A percentile compares a stretch with the other conserved stretches of the same genome.
phyloP scores from a whole-genome alignment of 257 asterid species.

The Lantana camara region DNA sequence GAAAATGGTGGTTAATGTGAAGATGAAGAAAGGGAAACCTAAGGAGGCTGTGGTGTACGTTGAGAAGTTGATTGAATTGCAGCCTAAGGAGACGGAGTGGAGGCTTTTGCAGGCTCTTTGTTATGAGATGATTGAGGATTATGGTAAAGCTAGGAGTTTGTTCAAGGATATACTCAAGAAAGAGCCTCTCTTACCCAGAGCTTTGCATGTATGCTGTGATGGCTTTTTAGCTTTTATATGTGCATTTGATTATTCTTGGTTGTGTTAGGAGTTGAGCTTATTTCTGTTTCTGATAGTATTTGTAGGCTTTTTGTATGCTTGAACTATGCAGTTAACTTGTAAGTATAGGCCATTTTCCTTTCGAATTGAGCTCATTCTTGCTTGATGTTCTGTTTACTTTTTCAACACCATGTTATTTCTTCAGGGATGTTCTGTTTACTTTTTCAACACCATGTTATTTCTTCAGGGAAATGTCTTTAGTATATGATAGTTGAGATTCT shows the following conservation, averaged over 20 bases:
- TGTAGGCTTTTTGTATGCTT: background rate
- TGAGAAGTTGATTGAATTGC: conserved; percentile 67
- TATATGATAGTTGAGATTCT: too few relatives aligned
- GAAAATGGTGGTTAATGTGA: conserved; percentile 71
- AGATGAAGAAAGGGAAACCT: conserved; percentile 80
- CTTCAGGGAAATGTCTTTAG: too few relatives aligned
- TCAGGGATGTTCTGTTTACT: too few relatives aligned
- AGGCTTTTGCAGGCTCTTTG: conserved; percentile 90
- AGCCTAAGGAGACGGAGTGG: conserved; percentile 89
- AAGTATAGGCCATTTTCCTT: background rate
- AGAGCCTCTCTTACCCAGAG: conserved; percentile 85
- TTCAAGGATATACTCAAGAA: conserved; percentile 70
- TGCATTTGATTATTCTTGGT: conserved; percentile 21
- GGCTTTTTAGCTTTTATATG: conserved; percentile 1
- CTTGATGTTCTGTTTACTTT: background rate
- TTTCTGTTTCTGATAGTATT: background rate
- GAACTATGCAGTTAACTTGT: background rate
- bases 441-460: too few relatives aligned
- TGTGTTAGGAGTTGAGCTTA: background rate
- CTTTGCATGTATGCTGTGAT: conserved; percentile 71
- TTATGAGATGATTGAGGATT: conserved; percentile 83
- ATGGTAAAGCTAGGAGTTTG: conserved; percentile 72
- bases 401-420: background rate
- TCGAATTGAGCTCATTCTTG: too few relatives aligned
- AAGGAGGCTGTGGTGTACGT: conserved; percentile 67